A percentile compares a stretch with the other conserved stretches of the same genome.
These are phyloP conservation scores for Acrodontium crateriforme DNA, from an alignment of 2,329 filamentous ascomycete genomes.

Conservation along the genomic window DNA sequence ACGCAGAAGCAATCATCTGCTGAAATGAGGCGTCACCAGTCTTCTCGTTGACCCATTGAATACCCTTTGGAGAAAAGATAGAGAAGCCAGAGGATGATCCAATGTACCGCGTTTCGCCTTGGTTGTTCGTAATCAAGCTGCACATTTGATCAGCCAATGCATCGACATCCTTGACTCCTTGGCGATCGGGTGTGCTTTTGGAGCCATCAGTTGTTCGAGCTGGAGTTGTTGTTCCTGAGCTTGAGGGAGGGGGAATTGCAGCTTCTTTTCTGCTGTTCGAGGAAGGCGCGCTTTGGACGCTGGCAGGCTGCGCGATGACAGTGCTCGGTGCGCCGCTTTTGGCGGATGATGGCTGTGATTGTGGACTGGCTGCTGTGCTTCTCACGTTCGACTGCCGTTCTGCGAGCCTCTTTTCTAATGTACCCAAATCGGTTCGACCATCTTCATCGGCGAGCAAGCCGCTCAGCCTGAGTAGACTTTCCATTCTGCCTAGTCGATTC, in stretches of 20 bases:
- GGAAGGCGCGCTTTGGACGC: too few species aligned
- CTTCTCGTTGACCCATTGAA: constrained; percentile 96
- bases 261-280: background rate
- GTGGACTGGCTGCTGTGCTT: constrained; percentile 22
- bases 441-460: constrained; percentile 79
- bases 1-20: constrained; percentile 81
- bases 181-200: constrained; percentile 13
- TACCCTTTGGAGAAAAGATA: constrained; percentile 95
- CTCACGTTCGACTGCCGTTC: constrained; percentile 25
- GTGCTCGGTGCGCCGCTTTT: background rate
- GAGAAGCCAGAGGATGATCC: constrained; percentile 96
- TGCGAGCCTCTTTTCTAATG: constrained; percentile 61
- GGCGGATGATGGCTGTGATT: constrained; percentile 9
- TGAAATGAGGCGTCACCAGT: constrained; percentile 93
- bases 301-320: too few species aligned
- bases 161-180: constrained; percentile 53
- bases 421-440: constrained; percentile 72
- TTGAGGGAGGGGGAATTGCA: background rate
- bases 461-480: constrained; percentile 74
- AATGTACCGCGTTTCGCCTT: constrained; percentile 89
- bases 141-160: constrained; percentile 97
- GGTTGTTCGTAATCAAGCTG: constrained; percentile 87
- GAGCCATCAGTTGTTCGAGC: background rate
- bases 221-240: background rate
- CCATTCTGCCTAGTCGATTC: constrained; percentile 90